phyloP scores from a whole-genome alignment of 2,329 filamentous ascomycete genomes.

The Onygenales sp. region DNA sequence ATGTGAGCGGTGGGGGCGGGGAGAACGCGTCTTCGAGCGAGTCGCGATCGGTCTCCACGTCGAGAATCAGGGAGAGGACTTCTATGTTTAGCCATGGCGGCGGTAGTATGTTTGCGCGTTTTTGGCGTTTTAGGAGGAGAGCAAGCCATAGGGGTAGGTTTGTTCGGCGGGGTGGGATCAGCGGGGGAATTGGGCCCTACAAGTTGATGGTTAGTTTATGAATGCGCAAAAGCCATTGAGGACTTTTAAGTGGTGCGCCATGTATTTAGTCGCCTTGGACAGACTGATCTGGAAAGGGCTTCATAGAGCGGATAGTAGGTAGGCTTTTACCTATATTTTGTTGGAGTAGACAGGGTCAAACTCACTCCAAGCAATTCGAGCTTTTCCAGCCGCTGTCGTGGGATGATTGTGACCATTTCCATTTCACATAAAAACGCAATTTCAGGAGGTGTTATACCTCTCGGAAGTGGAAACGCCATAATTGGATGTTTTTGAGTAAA shows the following conservation, averaged over 20 bases:
- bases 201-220: slow-evolving; percentile 5
- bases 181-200: slow-evolving; percentile 65
- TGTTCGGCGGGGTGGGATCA: slow-evolving; percentile 72
- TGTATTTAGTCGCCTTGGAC: not conserved
- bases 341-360: slow-evolving; percentile 17
- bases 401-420: slow-evolving; percentile 88
- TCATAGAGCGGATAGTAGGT: slow-evolving; percentile 1
- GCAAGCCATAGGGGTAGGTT: slow-evolving; percentile 88
- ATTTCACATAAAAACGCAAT: slow-evolving; percentile 94
- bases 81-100: slow-evolving; percentile 78
- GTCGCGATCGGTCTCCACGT: slow-evolving; percentile 62
- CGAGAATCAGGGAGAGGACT: slow-evolving; percentile 67
- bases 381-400: slow-evolving; percentile 78
- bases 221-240: not conserved
- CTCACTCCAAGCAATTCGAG: slow-evolving; percentile 78
- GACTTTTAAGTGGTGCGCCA: not conserved
- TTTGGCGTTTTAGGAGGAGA: slow-evolving; percentile 85
- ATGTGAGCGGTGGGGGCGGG: slow-evolving; percentile 60
- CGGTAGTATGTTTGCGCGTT: slow-evolving; percentile 82
- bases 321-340: slow-evolving; percentile 2
- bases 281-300: not conserved
- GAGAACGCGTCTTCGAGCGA: slow-evolving; percentile 62
- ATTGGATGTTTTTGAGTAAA: slow-evolving; percentile 4
- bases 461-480: slow-evolving; percentile 54
- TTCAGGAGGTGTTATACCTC: slow-evolving; percentile 71